These are phyloP conservation scores for Populus nigra DNA, from an alignment of 345 rosid species.

Conservation along the genomic window DNA sequence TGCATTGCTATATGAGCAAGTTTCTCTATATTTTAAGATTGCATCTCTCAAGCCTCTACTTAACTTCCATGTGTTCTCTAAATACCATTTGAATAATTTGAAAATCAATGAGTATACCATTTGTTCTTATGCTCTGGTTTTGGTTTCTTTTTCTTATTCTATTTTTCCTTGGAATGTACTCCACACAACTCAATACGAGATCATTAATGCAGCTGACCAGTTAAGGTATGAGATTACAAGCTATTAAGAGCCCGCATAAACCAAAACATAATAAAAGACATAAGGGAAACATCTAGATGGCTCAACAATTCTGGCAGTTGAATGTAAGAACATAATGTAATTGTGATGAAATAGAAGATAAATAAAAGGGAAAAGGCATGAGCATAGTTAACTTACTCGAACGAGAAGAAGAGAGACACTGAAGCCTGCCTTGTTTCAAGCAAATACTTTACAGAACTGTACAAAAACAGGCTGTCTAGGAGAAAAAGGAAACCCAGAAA, in stretches of 20 bases:
- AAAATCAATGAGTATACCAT: no score
- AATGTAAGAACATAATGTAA: not conserved
- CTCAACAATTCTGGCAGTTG: not conserved
- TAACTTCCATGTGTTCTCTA: no score
- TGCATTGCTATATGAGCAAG: not conserved
- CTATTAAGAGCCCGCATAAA: not conserved
- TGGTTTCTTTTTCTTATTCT: no score
- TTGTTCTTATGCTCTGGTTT: no score
- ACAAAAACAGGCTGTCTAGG: conserved; percentile 61
- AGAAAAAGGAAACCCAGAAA: conserved; percentile 74
- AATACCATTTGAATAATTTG: no score
- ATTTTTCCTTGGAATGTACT: no score
- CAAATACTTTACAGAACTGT: conserved; percentile 54
- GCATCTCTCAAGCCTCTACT: no score
- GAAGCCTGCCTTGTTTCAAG: conserved; percentile 72
- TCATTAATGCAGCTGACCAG: not conserved
- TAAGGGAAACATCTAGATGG: not conserved
- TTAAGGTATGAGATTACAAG: not conserved
- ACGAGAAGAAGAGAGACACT: conserved; percentile 85
- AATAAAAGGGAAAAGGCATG: not conserved
- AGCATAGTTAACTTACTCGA: conserved; percentile 61
- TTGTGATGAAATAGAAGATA: not conserved
- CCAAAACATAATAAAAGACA: not conserved
- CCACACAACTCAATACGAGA: not conserved
- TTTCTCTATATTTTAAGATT: no score